Evolutionary conservation across 192 early-diverging fungal species (phyloP).

Genomic region (Entomortierella lignicola): DNA sequence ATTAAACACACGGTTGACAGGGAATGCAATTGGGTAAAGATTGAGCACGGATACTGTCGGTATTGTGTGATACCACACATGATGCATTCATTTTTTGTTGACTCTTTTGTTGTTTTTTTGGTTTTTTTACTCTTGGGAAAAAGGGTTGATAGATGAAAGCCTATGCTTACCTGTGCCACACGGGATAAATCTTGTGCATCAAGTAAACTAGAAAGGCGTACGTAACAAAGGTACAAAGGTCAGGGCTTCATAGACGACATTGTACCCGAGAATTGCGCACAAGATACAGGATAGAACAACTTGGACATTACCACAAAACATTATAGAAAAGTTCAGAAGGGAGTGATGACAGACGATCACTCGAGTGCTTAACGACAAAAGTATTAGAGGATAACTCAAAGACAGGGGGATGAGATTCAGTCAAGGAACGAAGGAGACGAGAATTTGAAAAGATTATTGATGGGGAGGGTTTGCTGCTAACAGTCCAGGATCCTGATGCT

Average conservation of each 20-base stretch:
- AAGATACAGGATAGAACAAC: too few species aligned
- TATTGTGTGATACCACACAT: conserved; percentile 1
- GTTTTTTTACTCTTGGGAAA: not conserved
- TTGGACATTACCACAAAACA: conserved; percentile 33
- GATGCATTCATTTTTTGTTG: not conserved
- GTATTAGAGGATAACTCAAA: not conserved
- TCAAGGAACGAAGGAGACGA: not conserved
- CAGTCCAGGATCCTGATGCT: not conserved
- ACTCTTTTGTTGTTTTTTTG: too few species aligned
- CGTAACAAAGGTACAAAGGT: conserved; percentile 4
- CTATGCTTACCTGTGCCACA: conserved; percentile 42
- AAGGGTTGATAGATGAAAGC: not conserved
- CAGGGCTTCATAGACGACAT: not conserved
- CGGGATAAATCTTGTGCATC: conserved; percentile 39
- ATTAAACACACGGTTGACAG: too few species aligned
- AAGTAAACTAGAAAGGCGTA: conserved; percentile 14
- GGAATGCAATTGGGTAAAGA: not conserved
- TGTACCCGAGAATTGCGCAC: not conserved
- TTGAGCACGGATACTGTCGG: conserved; percentile 2
- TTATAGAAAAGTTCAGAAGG: conserved; percentile 38
- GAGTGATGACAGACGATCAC: conserved; percentile 23
- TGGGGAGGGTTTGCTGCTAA: not conserved
- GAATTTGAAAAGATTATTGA: not conserved
- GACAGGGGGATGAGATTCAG: not conserved
- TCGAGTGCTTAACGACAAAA: not conserved